Base-by-base conservation (phyloP, 169 alveolate genomes). In the Cytauxzoon felis region DNA sequence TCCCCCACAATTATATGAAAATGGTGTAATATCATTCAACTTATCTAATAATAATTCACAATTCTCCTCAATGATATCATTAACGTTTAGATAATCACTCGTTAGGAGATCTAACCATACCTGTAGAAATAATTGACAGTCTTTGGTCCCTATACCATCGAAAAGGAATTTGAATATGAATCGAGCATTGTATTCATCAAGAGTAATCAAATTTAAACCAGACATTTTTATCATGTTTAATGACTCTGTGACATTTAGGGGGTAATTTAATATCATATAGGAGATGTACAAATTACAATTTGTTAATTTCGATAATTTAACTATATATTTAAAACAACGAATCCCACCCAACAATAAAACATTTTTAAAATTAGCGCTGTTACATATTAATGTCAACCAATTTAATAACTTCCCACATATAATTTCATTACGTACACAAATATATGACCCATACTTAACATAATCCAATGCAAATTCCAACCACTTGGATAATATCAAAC, bases 271-370 rank as follows among this genome's bases (percentile, higher is more conserved):
- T 11, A 66, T 66, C 5, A 6, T 56, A 36, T 51, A 53, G 13
- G 78, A 52, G 11, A 66, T 60, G 30, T 30, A 66, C 0, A 66
- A 18, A 33, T 66, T 38, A n/a, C 19, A 38, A 38, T 38, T n/a
- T 13, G 45, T 38, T 13, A n/a, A 13, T n/a, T 38, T 38, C 13
- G 45, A 13, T n/a, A 38, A 38, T n/a, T 38, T 38, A 38, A 38
- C 45, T 13, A 38, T n/a, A 38, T 38, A 13, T n/a, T 38, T n/a
- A n/a, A 38, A 38, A n/a, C 13, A 38, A 13, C 45, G 13, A 38
- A 38, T 38, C 13, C 13, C 45, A 13, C 13, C 45, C 19, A 38
- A 38, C 13, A 38, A 13, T 13, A 38, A 38, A 13, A 38, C 13
- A 38, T 38, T 38, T n/a, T n/a, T n/a, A 38, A 38, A 13, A 38